Conservation (phyloP, 2,329 filamentous ascomycete genomes). For the Alternaria atra region DNA sequence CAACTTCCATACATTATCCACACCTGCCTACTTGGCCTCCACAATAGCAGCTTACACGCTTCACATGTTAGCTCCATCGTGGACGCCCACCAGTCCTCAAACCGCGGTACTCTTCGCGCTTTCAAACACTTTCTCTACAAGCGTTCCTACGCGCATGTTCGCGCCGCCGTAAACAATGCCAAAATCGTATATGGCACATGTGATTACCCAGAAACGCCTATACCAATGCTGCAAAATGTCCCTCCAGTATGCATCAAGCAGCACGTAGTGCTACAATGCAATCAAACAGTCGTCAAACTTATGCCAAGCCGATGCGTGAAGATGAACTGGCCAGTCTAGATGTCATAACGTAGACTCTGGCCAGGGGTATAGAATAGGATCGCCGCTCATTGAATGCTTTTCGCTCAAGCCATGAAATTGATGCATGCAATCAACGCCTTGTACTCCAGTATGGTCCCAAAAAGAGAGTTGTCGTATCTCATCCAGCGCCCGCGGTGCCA, state of each 20-base stretch:
- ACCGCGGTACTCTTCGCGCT: background rate
- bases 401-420: slow-evolving; percentile 25
- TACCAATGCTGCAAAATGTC: slow-evolving; percentile 16
- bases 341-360: slow-evolving; percentile 20
- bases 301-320: slow-evolving; percentile 20
- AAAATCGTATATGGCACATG: slow-evolving; percentile 23
- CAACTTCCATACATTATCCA: slow-evolving; percentile 1
- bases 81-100: background rate
- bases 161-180: slow-evolving; percentile 13
- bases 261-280: slow-evolving; percentile 10
- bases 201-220: slow-evolving; percentile 23
- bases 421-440: slow-evolving; percentile 28
- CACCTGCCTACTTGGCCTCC: background rate
- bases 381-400: slow-evolving; percentile 19
- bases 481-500: slow-evolving; percentile 50
- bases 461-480: slow-evolving; percentile 16
- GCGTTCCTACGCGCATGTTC: background rate
- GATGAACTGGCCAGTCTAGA: slow-evolving; percentile 16
- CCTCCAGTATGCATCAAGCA: slow-evolving; percentile 3
- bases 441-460: slow-evolving; percentile 34
- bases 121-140: background rate
- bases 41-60: background rate
- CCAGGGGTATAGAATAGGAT: slow-evolving; percentile 22
- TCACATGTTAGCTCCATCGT: background rate
- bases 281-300: slow-evolving; percentile 38